A percentile compares a stretch with the other conserved stretches of the same genome.
phyloP scores from a whole-genome alignment of 176 grass and related monocot genomes.

The Pontederia paniculata region DNA sequence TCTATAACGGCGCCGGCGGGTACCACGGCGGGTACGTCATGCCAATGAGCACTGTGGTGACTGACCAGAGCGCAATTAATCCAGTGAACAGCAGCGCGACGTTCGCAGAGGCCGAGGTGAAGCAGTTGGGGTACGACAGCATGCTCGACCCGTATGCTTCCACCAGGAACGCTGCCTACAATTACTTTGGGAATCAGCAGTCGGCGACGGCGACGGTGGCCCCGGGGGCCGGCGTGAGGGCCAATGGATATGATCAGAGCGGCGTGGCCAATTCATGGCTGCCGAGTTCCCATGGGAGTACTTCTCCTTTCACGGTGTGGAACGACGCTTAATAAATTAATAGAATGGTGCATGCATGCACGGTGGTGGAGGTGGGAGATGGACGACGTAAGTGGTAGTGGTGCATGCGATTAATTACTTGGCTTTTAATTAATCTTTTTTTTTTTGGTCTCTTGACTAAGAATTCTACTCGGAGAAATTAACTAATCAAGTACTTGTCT shows the following conservation, averaged over 20 bases:
- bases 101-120: conserved; percentile 24
- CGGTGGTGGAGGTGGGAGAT: background rate
- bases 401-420: too few species aligned
- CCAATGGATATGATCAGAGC: conserved; percentile 1
- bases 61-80: background rate
- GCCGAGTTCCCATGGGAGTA: conserved; percentile 19
- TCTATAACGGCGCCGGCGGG: conserved; percentile 34
- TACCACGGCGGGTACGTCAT: conserved; percentile 31
- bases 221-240: background rate
- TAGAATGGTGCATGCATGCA: background rate
- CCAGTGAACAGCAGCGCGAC: background rate
- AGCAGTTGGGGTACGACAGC: conserved; percentile 28
- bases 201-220: background rate
- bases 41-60: conserved; percentile 26
- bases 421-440: too few species aligned
- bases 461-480: background rate
- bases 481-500: background rate
- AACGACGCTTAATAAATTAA: conserved; percentile 30
- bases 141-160: conserved; percentile 29
- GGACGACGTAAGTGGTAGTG: background rate
- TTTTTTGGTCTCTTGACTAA: too few species aligned
- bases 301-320: conserved; percentile 55
- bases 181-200: conserved; percentile 2
- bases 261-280: conserved; percentile 11
- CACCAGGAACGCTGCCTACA: background rate